These are phyloP conservation scores for Chimonanthus praecox DNA, from an alignment of 164 flowering plant species.

Conservation along the genomic window DNA sequence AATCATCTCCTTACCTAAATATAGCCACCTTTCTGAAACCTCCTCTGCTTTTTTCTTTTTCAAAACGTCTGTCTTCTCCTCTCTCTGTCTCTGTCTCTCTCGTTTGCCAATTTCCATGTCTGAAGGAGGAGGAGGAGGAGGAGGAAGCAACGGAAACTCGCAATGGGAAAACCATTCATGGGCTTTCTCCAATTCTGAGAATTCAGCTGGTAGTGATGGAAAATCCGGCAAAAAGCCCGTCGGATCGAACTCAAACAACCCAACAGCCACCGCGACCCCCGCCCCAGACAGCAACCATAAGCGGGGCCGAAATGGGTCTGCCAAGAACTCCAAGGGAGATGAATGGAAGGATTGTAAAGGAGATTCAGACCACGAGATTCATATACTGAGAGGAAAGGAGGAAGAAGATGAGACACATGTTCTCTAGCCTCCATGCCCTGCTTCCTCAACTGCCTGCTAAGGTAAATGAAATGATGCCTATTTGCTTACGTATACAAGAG, in stretches of 20 bases:
- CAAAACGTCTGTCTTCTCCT: not conserved
- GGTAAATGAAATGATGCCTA: conserved; percentile 31
- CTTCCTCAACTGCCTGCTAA: conserved; percentile 83
- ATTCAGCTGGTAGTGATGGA: conserved; percentile 22
- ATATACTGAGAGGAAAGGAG: conserved; percentile 89
- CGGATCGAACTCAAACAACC: conserved; percentile 14
- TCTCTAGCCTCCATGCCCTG: conserved; percentile 69
- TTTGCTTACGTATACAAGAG: no score
- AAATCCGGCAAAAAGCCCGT: conserved; percentile 2
- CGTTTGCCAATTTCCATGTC: conserved; percentile 17
- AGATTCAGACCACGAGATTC: conserved; percentile 59
- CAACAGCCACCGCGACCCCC: conserved; percentile 2
- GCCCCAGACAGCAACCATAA: conserved; percentile 12
- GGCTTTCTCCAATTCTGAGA: conserved; percentile 38
- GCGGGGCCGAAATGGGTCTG: conserved; percentile 13
- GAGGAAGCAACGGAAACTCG: conserved; percentile 13
- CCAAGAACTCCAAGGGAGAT: conserved; percentile 8
- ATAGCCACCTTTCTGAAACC: conserved; percentile 30
- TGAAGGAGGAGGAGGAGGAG: conserved; percentile 14
- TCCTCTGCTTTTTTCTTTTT: conserved; percentile 8
- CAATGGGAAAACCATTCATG: conserved; percentile 32
- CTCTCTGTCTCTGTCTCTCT: not conserved
- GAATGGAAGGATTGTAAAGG: conserved; percentile 16
- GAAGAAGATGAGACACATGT: conserved; percentile 92
- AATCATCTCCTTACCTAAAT: conserved; percentile 16